These are phyloP conservation scores for Blastomyces silverae DNA, from an alignment of 2,329 filamentous ascomycete species.

Conservation along the genomic window DNA sequence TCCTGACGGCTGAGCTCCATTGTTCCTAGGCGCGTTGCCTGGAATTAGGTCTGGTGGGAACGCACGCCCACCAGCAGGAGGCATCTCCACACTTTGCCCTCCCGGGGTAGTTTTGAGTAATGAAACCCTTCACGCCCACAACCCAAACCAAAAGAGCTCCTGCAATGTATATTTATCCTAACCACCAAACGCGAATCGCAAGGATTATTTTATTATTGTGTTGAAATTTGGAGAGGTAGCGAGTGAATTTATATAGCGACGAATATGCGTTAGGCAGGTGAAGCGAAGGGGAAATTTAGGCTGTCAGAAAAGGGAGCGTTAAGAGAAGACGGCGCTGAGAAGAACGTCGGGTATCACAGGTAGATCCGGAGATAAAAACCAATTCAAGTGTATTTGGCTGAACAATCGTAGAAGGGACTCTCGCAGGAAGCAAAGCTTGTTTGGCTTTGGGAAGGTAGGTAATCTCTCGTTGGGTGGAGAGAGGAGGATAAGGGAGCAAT, in stretches of 20 bases:
- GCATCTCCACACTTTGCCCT: conserved; percentile 30
- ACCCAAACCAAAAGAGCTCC: conserved; percentile 1
- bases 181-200: neutral
- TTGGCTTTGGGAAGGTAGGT: neutral
- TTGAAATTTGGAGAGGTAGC: neutral
- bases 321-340: neutral
- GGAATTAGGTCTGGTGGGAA: conserved; percentile 40
- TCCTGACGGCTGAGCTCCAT: conserved; percentile 30
- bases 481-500: neutral
- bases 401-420: neutral
- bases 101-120: conserved; percentile 1
- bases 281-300: neutral
- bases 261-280: neutral
- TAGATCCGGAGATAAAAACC: neutral
- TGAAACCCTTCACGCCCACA: conserved; percentile 16
- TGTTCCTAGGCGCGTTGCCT: conserved; percentile 34
- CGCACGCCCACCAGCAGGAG: conserved; percentile 35
- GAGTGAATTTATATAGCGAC: neutral
- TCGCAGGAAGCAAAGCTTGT: neutral
- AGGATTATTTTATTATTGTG: neutral
- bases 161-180: neutral
- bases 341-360: conserved; percentile 6
- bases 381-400: neutral
- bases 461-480: neutral
- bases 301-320: neutral